phyloP scores from a whole-genome alignment of 2,329 filamentous ascomycete species.

The Colletotrichum sp. region DNA sequence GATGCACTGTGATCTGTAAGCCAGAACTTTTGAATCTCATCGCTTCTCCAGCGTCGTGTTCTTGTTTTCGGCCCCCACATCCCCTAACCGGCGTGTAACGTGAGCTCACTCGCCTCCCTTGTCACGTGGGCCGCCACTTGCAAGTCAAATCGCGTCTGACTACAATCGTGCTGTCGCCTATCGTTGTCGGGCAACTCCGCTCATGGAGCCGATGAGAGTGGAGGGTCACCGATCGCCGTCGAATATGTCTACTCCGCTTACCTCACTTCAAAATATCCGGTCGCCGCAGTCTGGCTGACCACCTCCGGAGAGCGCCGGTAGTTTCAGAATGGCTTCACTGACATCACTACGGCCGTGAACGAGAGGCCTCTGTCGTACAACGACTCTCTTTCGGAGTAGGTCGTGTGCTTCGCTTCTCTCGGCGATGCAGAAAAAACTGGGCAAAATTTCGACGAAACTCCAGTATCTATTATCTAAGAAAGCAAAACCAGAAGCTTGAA shows the following conservation, averaged over 20 bases:
- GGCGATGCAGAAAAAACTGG: neutral
- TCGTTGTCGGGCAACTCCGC: neutral
- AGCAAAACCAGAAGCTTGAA: neutral
- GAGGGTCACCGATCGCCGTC: neutral
- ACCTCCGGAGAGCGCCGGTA: neutral
- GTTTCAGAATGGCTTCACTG: neutral
- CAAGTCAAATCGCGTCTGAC: neutral
- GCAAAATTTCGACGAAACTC: neutral
- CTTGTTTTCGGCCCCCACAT: neutral
- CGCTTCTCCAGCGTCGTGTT: neutral
- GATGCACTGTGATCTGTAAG: conserved; percentile 12
- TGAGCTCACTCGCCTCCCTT: neutral
- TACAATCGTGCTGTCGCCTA: neutral
- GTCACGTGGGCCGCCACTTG: neutral
- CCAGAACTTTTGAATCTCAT: neutral
- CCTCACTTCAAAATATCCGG: neutral
- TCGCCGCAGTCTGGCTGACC: neutral
- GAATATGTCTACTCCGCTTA: neutral
- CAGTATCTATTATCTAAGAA: neutral
- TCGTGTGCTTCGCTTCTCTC: neutral
- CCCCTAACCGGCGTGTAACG: neutral
- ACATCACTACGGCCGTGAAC: neutral
- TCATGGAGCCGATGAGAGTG: neutral
- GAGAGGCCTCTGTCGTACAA: neutral
- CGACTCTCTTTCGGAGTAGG: neutral